Percentiles rank a stretch among this genome's conserved stretches.
Evolutionary conservation across 768 basidiomycete genomes (phyloP).

Genomic region (Hemileccinum rubropunctum): DNA sequence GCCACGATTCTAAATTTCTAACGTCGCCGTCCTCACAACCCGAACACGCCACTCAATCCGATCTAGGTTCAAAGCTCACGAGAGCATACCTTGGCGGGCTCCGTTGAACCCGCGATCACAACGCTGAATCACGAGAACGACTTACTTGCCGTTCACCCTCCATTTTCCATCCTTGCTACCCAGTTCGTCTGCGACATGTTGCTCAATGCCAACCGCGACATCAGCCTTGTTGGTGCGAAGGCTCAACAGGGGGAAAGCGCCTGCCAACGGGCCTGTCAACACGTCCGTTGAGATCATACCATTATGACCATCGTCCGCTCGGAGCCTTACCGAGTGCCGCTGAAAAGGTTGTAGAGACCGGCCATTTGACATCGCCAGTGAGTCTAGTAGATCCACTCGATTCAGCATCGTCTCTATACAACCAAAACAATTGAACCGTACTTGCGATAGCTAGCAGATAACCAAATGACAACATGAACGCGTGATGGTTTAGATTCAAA

Average conservation of each 20-base stretch:
- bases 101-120: not conserved
- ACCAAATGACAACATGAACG: not conserved
- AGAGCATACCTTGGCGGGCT: constrained; percentile 27
- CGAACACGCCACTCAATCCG: not conserved
- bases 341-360: constrained; percentile 70
- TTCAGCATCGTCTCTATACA: not conserved
- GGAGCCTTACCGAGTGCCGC: constrained; percentile 59
- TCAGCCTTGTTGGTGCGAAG: constrained; percentile 95
- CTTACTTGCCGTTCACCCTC: constrained; percentile 77
- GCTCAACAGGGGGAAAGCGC: constrained; percentile 78
- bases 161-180: constrained; percentile 68
- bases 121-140: not conserved
- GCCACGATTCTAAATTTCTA: too few species aligned
- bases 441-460: constrained; percentile 73
- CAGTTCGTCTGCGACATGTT: constrained; percentile 64
- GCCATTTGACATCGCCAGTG: constrained; percentile 88
- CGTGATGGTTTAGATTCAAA: not conserved
- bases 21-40: not conserved
- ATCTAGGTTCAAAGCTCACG: constrained; percentile 29
- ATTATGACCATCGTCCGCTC: not conserved
- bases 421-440: constrained; percentile 34
- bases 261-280: constrained; percentile 66
- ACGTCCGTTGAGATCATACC: constrained; percentile 1
- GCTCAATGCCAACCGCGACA: constrained; percentile 76
- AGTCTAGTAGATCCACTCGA: constrained; percentile 48